Evolutionary conservation across 2,329 filamentous ascomycete genomes (phyloP), one percentile per base, ranked within the genome.

Genomic region (Orbilia ellipsospora): DNA sequence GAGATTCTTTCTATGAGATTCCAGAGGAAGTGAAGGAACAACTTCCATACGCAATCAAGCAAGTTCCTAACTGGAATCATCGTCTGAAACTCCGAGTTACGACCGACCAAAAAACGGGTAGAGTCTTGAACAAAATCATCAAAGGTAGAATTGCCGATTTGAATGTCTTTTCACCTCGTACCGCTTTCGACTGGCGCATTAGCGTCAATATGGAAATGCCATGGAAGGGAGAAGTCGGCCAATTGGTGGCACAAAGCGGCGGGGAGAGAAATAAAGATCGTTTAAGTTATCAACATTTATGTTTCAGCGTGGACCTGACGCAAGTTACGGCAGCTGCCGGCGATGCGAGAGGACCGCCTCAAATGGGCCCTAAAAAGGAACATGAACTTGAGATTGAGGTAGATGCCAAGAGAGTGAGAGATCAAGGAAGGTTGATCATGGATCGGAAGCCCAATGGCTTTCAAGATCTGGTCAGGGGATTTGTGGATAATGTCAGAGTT

Each of bases 201-300:
- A 96, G 93, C 80, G 89, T 99, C 80, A 98, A 97, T 81, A 87
- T 99, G 1, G 96, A 99, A 88, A 93, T 96, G 88, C 87, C 90
- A 64, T 96, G 90, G 84, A 87, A 93, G 2, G 92, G 93, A 23
- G 85, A 88, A 1, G 80, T 91, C 0, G 85, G 89, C 6, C 83
- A 84, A 20, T 82, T 89, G 1, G 81, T 83, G 0, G 82, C 85
- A 2, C 79, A 81, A 12, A 79, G 81, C 7, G 85, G 86, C 23
- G 83, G 82, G 52, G 90, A 92, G 80, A 89, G 94, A 5, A 89
- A 88, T 79, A 99, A 99, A 82, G 94, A 99, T 82, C 88, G 95
- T 16, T 85, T 99, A 81, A 96, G 92, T 81, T 99, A 99, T 83
- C 90, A 87, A 8, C 96, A 98, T 81, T 87, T 93, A 48, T 89